Base-by-base conservation (phyloP, 192 early-diverging fungal genomes). In the Pilobolus umbonatus region DNA sequence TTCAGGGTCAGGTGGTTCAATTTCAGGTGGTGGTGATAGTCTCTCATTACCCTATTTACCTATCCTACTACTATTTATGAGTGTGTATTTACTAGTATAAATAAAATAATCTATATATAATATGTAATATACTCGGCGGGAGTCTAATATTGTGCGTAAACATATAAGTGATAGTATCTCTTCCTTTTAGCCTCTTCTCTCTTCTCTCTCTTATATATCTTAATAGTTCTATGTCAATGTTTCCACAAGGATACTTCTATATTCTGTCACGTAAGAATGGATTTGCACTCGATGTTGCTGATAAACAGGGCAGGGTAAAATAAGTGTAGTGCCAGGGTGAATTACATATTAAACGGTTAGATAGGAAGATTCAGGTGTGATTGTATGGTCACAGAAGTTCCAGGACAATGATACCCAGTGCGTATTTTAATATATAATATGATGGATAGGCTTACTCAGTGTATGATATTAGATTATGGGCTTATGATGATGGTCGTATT, bases 371-470 rank as follows among this genome's bases (percentile, higher is more conserved):
- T 57, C 65, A 9, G 61, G 64, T 32, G 28, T 67, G 0, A 73
- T 73, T 45, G 57, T 67, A 7, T 73, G 71, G 71, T 61, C 65
- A 25, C 71, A 73, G 35, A 73, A 73, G 53, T 73, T 67, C 49
- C 30, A 64, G 28, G 71, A 67, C 35, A 73, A 61, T 15, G 71
- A 67, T 10, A 73, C 67, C 56, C 71, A 73, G 71, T 69, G 60
- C 47, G 61, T 30, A 19, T 38, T 14, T 8, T n/a, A 7, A 26
- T 35, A 24, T 25, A n/a, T 24, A 5, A 15, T 17, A 42, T 14
- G 19, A 5, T 42, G 40, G 4, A 1, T 42, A 17, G 9, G 26
- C 15, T 5, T 9, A 52, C 7, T 21, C 15, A n/a, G 40, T 49
- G 0, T 11, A 22, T 25, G 15, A 5, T 26, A 14, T 21, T 48